Evolutionary conservation across 164 flowering plant genomes (phyloP).

Genomic region (Berberis vulgaris): DNA sequence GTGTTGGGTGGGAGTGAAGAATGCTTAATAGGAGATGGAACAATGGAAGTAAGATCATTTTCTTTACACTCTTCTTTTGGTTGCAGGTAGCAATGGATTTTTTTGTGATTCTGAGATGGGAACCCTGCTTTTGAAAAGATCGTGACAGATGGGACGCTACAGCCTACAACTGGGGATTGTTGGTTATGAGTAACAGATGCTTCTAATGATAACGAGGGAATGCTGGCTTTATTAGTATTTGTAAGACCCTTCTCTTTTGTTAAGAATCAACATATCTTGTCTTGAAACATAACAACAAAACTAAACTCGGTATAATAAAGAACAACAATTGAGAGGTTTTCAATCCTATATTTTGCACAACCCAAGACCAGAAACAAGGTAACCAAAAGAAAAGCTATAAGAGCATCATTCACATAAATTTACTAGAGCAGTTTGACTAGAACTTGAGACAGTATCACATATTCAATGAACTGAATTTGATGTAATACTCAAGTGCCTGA

Average conservation of each 20-base stretch:
- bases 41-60: neutral
- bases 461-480: no score
- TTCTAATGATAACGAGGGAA: conserved; percentile 4
- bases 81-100: neutral
- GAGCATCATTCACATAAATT: no score
- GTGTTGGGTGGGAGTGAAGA: conserved; percentile 11
- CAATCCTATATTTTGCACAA: no score
- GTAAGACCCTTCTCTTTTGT: conserved; percentile 11
- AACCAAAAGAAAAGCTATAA: no score
- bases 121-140: conserved; percentile 27
- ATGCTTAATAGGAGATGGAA: conserved; percentile 13
- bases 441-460: no score
- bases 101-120: conserved; percentile 14
- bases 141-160: conserved; percentile 32
- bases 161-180: conserved; percentile 12
- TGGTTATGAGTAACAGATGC: conserved; percentile 5
- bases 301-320: no score
- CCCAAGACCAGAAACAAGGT: no score
- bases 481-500: no score
- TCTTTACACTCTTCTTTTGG: conserved; percentile 4
- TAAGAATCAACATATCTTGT: neutral
- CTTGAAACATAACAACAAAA: no score
- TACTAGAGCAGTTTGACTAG: no score
- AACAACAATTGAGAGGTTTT: no score
- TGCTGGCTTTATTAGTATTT: neutral